phyloP scores from a whole-genome alignment of 352 stramenopile genomes.

The Aphanomyces invadans region DNA sequence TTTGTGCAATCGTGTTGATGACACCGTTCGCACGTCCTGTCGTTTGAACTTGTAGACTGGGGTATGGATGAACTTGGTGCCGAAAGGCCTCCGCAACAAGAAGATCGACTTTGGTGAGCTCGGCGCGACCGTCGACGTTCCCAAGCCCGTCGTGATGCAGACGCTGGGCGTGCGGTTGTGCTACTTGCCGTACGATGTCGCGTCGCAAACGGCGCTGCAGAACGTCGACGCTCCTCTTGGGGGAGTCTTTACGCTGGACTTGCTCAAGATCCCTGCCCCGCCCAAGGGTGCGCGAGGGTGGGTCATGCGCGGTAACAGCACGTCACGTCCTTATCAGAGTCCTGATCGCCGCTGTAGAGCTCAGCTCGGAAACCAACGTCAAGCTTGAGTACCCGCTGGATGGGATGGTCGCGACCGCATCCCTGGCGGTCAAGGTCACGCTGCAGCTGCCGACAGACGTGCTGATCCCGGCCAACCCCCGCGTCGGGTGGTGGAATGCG shows the following conservation, averaged over 20 bases:
- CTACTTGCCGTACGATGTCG: slow-evolving; percentile 52
- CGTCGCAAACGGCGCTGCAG: slow-evolving; percentile 30
- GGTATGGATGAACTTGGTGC: slow-evolving; percentile 65
- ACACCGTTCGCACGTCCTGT: too few relatives aligned
- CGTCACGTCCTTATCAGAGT: too few relatives aligned
- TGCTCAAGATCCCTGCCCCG: slow-evolving; percentile 55
- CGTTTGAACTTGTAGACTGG: slow-evolving; percentile 43
- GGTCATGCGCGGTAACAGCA: slow-evolving; percentile 72
- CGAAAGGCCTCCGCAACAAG: slow-evolving; percentile 67
- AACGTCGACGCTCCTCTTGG: slow-evolving; percentile 45
- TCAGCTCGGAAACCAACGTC: slow-evolving; percentile 33
- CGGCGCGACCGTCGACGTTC: slow-evolving; percentile 56
- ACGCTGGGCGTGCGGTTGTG: slow-evolving; percentile 58
- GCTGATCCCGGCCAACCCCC: slow-evolving; percentile 37
- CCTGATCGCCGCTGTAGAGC: too few relatives aligned
- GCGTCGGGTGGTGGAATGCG: slow-evolving; percentile 63
- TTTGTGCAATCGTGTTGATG: too few relatives aligned
- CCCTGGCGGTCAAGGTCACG: slow-evolving; percentile 56
- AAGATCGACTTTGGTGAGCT: slow-evolving; percentile 65
- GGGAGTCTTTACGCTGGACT: slow-evolving; percentile 56
- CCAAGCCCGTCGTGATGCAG: slow-evolving; percentile 69
- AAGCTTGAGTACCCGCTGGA: slow-evolving; percentile 67
- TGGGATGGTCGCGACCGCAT: slow-evolving; percentile 57
- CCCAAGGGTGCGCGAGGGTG: slow-evolving; percentile 62
- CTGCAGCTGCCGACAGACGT: slow-evolving; percentile 44